Evolutionary conservation across 106 monocot genomes (phyloP).

Genomic region (Alisma plantagoaquatica): DNA sequence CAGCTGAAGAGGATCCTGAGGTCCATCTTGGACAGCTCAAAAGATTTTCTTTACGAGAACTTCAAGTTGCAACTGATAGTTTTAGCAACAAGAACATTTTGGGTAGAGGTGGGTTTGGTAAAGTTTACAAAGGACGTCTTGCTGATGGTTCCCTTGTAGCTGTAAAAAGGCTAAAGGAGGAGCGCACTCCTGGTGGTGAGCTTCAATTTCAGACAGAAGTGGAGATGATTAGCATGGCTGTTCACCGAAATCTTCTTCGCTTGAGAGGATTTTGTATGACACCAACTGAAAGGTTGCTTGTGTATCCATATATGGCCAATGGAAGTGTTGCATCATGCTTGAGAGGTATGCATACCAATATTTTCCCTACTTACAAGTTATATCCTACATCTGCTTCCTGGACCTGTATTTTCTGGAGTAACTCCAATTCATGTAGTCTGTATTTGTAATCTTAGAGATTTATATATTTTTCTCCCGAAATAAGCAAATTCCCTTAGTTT

Average conservation of each 20-base stretch:
- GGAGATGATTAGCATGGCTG: conserved; percentile 30
- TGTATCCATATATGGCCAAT: conserved; percentile 26
- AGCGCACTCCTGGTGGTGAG: conserved; percentile 19
- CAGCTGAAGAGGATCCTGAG: conserved; percentile 96
- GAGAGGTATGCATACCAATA: conserved; percentile 2
- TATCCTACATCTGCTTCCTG: too few relatives aligned
- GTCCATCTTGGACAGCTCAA: conserved; percentile 90
- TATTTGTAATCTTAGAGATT: too few relatives aligned
- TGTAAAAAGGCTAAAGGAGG: conserved; percentile 51
- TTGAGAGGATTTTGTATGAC: conserved; percentile 17
- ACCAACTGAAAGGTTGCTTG: conserved; percentile 17
- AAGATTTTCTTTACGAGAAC: conserved; percentile 77
- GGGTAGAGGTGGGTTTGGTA: conserved; percentile 93
- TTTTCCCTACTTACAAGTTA: too few relatives aligned
- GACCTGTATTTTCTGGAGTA: too few relatives aligned
- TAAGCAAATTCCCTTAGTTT: too few relatives aligned
- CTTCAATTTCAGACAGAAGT: conserved; percentile 26
- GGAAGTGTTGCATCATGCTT: conserved; percentile 21
- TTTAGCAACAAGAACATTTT: conserved; percentile 82
- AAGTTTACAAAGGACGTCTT: conserved; percentile 84
- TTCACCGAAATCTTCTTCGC: conserved; percentile 18
- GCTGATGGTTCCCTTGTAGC: conserved; percentile 80
- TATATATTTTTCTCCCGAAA: too few relatives aligned
- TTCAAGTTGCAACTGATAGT: conserved; percentile 85
- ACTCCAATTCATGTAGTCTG: too few relatives aligned